Conservation (phyloP, 1,284 basidiomycete genomes). For the Phylloboletellus chloephorus region DNA sequence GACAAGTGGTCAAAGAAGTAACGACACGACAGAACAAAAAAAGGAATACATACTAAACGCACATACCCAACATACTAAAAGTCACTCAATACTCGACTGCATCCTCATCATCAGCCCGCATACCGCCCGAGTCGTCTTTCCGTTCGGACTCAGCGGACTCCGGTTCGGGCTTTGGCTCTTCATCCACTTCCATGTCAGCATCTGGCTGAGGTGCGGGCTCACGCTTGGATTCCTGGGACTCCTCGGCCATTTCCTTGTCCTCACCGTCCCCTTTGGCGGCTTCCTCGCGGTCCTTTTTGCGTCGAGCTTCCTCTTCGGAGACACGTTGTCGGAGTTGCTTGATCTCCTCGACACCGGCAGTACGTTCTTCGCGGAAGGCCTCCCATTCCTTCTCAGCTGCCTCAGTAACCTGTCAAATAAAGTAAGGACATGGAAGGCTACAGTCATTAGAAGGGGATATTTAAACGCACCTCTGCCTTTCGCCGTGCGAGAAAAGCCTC, state of each 20-base stretch:
- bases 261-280: conserved; percentile 36
- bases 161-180: conserved; percentile 31
- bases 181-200: conserved; percentile 43
- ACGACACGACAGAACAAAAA: conserved; percentile 13
- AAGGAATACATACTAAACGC: conserved; percentile 23
- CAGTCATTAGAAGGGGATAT: not conserved
- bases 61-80: conserved; percentile 24
- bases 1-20: conserved; percentile 20
- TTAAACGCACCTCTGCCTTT: conserved; percentile 52
- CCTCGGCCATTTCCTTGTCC: conserved; percentile 26
- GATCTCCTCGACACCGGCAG: conserved; percentile 57
- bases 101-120: conserved; percentile 52
- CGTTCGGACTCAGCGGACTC: conserved; percentile 37
- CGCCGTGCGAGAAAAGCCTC: conserved; percentile 58
- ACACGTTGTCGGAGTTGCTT: conserved; percentile 55
- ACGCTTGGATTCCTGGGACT: conserved; percentile 14
- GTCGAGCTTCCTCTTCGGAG: conserved; percentile 48
- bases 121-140: conserved; percentile 38
- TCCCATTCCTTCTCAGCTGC: conserved; percentile 65
- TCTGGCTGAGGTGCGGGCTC: conserved; percentile 27
- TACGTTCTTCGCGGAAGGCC: conserved; percentile 55
- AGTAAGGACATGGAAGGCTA: not conserved
- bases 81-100: conserved; percentile 50
- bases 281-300: conserved; percentile 43
- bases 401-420: conserved; percentile 46